These are phyloP conservation scores for Oryza punctata DNA, from an alignment of 176 grass and related monocot species.

Conservation along the genomic window DNA sequence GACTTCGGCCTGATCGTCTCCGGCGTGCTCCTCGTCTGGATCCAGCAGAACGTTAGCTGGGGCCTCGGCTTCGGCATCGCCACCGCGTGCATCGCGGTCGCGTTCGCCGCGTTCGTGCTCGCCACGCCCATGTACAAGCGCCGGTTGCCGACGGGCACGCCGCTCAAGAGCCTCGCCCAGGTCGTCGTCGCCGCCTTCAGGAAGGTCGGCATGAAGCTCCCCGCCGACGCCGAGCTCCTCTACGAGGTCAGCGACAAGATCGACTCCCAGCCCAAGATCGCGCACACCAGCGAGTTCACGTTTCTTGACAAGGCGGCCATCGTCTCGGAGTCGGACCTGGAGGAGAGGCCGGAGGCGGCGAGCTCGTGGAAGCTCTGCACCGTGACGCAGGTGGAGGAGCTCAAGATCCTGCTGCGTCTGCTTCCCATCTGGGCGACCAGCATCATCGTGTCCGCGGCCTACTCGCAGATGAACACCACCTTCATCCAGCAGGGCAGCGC, in stretches of 20 bases:
- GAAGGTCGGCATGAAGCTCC: slow-evolving; percentile 34
- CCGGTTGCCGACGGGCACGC: slow-evolving; percentile 59
- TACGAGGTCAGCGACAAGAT: slow-evolving; percentile 55
- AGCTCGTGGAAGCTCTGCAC: slow-evolving; percentile 59
- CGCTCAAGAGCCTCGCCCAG: slow-evolving; percentile 58
- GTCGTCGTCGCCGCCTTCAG: slow-evolving; percentile 56
- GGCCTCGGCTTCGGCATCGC: slow-evolving; percentile 64
- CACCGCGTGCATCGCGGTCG: slow-evolving; percentile 62
- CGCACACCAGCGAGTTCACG: slow-evolving; percentile 62
- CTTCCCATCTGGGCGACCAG: slow-evolving; percentile 67
- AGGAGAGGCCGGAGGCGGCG: slow-evolving; percentile 26
- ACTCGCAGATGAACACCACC: slow-evolving; percentile 74
- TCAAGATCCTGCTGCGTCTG: slow-evolving; percentile 65
- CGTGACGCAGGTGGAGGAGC: slow-evolving; percentile 77
- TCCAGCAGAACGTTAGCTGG: slow-evolving; percentile 72
- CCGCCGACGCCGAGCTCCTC: slow-evolving; percentile 40
- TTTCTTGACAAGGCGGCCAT: slow-evolving; percentile 64
- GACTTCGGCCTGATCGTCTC: slow-evolving; percentile 61
- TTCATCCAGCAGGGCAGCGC: slow-evolving; percentile 75
- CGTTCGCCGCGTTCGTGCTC: slow-evolving; percentile 56
- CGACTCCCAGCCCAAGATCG: slow-evolving; percentile 42
- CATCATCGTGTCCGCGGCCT: slow-evolving; percentile 58
- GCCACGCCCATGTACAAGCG: slow-evolving; percentile 57
- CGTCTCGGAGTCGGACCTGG: slow-evolving; percentile 48
- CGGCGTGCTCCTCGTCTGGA: slow-evolving; percentile 64